These are phyloP conservation scores for Penicillium expansum DNA, from an alignment of 2,329 filamentous ascomycete species.

Conservation along the genomic window DNA sequence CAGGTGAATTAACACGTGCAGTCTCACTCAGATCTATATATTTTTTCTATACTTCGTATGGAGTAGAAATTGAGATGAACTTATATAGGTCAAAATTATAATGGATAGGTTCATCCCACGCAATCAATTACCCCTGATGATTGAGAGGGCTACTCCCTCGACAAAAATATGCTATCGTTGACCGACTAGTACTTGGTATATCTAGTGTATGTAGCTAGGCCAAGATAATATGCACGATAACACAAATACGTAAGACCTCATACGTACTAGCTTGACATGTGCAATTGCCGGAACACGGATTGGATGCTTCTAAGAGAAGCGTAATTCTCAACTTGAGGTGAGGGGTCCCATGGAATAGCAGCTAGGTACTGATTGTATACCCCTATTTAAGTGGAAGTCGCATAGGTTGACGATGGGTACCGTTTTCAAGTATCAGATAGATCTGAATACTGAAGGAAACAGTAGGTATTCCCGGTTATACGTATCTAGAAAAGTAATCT, in stretches of 20 bases:
- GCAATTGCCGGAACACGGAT: not conserved
- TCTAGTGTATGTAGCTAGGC: not conserved
- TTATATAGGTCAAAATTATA: too few species aligned
- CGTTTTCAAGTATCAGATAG: too few species aligned
- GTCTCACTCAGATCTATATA: constrained; percentile 1
- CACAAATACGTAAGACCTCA: not conserved
- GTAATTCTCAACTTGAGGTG: not conserved
- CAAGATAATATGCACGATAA: not conserved
- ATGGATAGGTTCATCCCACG: not conserved
- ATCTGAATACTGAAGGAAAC: too few species aligned
- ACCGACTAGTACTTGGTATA: not conserved
- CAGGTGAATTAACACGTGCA: not conserved
- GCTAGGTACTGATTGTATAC: not conserved
- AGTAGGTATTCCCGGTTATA: too few species aligned
- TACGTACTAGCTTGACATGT: not conserved
- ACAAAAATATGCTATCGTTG: not conserved
- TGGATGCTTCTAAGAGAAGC: not conserved
- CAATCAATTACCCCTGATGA: not conserved
- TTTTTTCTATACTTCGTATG: not conserved
- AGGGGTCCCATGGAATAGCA: not conserved
- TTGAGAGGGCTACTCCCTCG: too few species aligned
- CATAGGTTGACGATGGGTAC: not conserved
- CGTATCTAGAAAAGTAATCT: too few species aligned
- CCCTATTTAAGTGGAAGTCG: not conserved
- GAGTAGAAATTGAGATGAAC: not conserved